A percentile compares a stretch with the other conserved stretches of the same genome.
phyloP scores from a whole-genome alignment of 192 early-diverging fungal genomes.

The Coemansia sp. region DNA sequence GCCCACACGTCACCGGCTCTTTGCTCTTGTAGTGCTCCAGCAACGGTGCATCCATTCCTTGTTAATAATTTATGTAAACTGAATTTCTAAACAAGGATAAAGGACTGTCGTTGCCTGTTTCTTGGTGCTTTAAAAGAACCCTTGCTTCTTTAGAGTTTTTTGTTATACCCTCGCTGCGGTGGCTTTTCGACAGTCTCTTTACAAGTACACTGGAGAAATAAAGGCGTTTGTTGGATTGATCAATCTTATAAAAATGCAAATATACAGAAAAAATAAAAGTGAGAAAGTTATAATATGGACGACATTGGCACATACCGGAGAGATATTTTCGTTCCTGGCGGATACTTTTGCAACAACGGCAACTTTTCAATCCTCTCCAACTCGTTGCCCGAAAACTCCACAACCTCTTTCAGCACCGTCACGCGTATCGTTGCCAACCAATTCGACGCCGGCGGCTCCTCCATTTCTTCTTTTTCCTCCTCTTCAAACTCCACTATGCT shows the following conservation, averaged over 20 bases:
- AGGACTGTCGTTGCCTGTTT: too few relatives aligned
- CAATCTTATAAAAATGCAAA: slow-evolving; percentile 1
- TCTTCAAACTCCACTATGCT: slow-evolving; percentile 9
- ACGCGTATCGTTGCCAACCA: slow-evolving; percentile 29
- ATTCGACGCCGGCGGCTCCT: slow-evolving; percentile 10
- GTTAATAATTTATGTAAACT: too few relatives aligned
- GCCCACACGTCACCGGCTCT: slow-evolving; percentile 25
- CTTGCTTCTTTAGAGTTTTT: too few relatives aligned
- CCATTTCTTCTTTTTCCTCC: neutral
- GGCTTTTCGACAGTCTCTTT: too few relatives aligned
- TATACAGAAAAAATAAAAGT: neutral
- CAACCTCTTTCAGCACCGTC: slow-evolving; percentile 35
- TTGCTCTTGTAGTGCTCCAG: slow-evolving; percentile 35
- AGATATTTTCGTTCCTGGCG: neutral
- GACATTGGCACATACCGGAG: neutral
- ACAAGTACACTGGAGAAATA: too few relatives aligned
- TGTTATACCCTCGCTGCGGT: too few relatives aligned
- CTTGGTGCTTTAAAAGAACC: too few relatives aligned
- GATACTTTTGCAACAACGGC: slow-evolving; percentile 13
- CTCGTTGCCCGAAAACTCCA: slow-evolving; percentile 25
- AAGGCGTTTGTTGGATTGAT: too few relatives aligned
- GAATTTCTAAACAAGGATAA: neutral
- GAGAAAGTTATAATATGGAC: neutral
- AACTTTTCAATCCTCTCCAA: slow-evolving; percentile 28
- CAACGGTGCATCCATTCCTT: slow-evolving; percentile 15